Base-by-base conservation (phyloP, 108 stramenopile genomes). In the Craspedostauros australis region DNA sequence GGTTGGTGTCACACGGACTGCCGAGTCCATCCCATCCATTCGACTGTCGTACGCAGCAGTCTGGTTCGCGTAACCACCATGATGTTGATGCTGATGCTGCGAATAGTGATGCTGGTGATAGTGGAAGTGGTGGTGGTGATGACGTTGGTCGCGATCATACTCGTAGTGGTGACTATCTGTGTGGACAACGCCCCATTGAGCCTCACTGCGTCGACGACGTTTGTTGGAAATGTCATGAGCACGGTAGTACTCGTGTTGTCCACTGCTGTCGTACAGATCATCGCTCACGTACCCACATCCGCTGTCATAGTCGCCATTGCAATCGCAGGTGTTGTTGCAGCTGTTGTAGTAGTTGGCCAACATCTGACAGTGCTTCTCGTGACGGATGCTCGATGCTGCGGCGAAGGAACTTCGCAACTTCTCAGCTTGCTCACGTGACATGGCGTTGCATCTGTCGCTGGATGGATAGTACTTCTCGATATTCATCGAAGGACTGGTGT, bases 351-450 rank as follows among this genome's bases (percentile, higher is more conserved):
- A n/a, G n/a, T n/a, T n/a, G n/a, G n/a, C n/a, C n/a, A n/a, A n/a
- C 36, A 21, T 15, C 9, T 16, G 9, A 20, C 43, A 0, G 53
- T n/a, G 7, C 24, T 7, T 14, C 26, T 21, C 22, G 41, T 38
- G 38, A 19, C 65, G 55, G 16, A 51, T 45, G n/a, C 38, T 38
- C 6, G 56, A 23, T 9, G 57, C 65, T 8, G 41, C 39, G 6
- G 49, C 24, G 26, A 73, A 45, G 4, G 60, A 64, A 39, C 60
- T 33, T 11, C 65, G 64, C 51, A 66, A 26, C 41, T 73, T 60
- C 1, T 37, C 19, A 5, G 70, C 62, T 30, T 64, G 62, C 5
- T 36, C 14, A 23, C 58, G 44, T 11, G 49, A 50, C 15, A 44
- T 34, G 29, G 32, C 45, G 11, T 43, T 50, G 50, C 42, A 43